These are phyloP conservation scores for Penicillium antarcticum DNA, from an alignment of 495 filamentous ascomycete genomes.

Conservation along the genomic window DNA sequence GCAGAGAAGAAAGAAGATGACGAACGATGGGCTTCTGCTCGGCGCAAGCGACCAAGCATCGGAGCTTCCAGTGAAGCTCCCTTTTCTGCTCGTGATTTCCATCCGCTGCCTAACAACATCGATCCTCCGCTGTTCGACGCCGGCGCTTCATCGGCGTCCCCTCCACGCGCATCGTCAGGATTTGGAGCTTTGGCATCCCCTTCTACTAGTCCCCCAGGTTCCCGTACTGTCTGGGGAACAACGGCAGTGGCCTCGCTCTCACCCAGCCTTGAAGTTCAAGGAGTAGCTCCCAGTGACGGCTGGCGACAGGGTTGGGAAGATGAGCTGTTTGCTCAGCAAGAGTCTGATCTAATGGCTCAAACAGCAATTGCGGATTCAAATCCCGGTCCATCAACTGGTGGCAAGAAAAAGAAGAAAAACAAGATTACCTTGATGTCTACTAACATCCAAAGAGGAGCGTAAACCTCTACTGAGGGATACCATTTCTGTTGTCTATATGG, in stretches of 20 bases:
- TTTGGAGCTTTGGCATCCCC: slow-evolving; percentile 66
- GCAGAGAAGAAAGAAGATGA: slow-evolving; percentile 82
- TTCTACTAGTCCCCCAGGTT: slow-evolving; percentile 71
- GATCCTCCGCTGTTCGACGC: slow-evolving; percentile 40
- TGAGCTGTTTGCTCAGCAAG: slow-evolving; percentile 54
- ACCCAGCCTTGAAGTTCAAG: slow-evolving; percentile 35
- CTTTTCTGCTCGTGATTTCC: slow-evolving; percentile 58
- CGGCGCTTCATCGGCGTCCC: slow-evolving; percentile 52
- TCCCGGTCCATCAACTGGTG: slow-evolving; percentile 23
- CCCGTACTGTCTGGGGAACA: slow-evolving; percentile 88
- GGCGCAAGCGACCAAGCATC: slow-evolving; percentile 43
- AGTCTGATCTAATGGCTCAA: slow-evolving; percentile 38
- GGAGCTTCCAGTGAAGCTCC: slow-evolving; percentile 33
- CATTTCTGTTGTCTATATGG: too few relatives aligned
- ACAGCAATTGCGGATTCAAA: slow-evolving; percentile 26
- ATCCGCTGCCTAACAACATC: slow-evolving; percentile 54
- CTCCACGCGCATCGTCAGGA: slow-evolving; percentile 51
- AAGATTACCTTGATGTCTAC: slow-evolving; percentile 96
- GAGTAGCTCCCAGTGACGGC: slow-evolving; percentile 57
- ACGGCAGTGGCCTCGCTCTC: slow-evolving; percentile 54
- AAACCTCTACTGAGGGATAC: background rate
- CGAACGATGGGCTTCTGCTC: slow-evolving; percentile 53
- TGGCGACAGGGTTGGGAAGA: slow-evolving; percentile 79
- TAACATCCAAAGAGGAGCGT: slow-evolving; percentile 66
- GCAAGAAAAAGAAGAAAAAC: slow-evolving; percentile 79